Evolutionary conservation across 257 asterid species (phyloP).

Genomic region (Salvia rosmarinus): DNA sequence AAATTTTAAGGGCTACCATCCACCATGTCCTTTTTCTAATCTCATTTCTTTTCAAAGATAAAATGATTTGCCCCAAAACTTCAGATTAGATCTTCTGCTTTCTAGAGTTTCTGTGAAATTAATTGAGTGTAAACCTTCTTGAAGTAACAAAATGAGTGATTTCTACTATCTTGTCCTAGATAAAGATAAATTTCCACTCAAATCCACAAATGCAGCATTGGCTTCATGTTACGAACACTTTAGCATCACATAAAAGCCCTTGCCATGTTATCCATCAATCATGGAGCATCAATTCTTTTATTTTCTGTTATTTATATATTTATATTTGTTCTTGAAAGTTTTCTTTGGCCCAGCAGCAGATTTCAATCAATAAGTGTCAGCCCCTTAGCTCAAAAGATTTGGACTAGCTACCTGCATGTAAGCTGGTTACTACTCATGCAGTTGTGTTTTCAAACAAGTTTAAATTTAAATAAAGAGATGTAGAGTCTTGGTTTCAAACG

Average conservation of each 20-base stretch:
- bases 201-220: no score
- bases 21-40: background rate
- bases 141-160: no score
- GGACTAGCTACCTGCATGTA: slow-evolving; percentile 4
- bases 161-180: background rate
- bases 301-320: background rate
- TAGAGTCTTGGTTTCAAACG: background rate
- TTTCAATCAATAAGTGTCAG: background rate
- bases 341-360: background rate
- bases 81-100: background rate
- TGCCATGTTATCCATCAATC: background rate
- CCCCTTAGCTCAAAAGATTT: background rate
- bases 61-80: no score
- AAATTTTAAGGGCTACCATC: no score
- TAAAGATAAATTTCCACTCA: no score
- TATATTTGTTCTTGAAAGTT: background rate
- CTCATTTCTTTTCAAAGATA: background rate
- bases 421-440: background rate
- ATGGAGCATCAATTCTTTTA: background rate
- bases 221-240: slow-evolving; percentile 5
- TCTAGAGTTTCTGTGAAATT: background rate
- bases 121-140: background rate
- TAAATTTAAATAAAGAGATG: background rate
- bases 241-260: background rate
- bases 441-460: slow-evolving; percentile 1